Conservation (phyloP, 345 rosid genomes). For the Gossypium arboreum region DNA sequence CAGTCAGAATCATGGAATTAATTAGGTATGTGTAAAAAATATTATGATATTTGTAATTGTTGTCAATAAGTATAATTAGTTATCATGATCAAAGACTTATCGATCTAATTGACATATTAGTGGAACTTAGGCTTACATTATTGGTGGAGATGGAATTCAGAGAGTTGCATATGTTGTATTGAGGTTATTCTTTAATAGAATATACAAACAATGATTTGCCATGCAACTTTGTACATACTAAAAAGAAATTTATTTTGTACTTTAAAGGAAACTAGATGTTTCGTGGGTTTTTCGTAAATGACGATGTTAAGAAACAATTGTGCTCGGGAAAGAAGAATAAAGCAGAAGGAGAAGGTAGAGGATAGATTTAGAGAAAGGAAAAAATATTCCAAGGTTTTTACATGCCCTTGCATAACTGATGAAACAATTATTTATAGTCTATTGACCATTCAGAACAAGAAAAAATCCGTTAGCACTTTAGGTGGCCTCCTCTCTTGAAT, state of each 20-base stretch:
- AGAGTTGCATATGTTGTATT: slow-evolving; percentile 67
- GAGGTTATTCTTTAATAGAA: slow-evolving; percentile 32
- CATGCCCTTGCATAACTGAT: too few species aligned
- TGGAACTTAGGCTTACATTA: slow-evolving; percentile 56
- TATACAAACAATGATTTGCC: neutral
- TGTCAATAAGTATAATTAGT: neutral
- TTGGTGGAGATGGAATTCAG: slow-evolving; percentile 84
- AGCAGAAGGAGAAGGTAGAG: too few species aligned
- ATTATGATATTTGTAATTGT: neutral
- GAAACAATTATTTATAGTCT: too few species aligned
- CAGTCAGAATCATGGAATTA: slow-evolving; percentile 81
- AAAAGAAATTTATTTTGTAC: neutral
- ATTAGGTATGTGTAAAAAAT: slow-evolving; percentile 40
- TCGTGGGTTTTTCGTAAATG: too few species aligned
- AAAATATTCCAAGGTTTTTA: too few species aligned
- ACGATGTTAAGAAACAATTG: too few species aligned
- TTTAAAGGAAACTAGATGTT: slow-evolving; percentile 45
- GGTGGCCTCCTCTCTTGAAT: too few species aligned
- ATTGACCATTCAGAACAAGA: too few species aligned
- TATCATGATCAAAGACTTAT: neutral
- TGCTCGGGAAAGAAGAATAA: too few species aligned
- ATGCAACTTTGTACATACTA: neutral
- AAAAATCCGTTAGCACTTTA: too few species aligned
- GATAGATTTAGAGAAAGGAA: too few species aligned
- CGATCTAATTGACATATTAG: neutral